phyloP scores from a whole-genome alignment of 164 flowering plant genomes.

The Saururus chinensis region DNA sequence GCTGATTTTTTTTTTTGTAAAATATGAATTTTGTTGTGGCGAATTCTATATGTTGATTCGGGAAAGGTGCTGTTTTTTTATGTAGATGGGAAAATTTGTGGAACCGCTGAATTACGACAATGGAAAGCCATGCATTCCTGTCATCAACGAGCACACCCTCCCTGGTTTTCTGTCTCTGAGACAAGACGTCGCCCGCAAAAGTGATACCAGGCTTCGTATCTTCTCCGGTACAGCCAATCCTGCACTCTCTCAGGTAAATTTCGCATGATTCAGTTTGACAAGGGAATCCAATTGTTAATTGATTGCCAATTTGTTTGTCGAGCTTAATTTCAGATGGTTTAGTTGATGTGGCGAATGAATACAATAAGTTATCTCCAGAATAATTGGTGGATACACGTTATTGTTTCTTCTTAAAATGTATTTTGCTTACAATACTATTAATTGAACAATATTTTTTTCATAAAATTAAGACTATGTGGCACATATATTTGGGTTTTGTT shows the following conservation, averaged over 20 bases:
- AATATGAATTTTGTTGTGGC: not conserved
- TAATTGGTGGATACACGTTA: too few species aligned
- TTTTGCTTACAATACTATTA: too few species aligned
- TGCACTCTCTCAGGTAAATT: slow-evolving; percentile 64
- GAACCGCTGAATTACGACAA: slow-evolving; percentile 50
- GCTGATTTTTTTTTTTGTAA: too few species aligned
- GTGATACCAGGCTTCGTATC: slow-evolving; percentile 57
- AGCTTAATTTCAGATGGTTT: too few species aligned
- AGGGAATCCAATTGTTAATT: too few species aligned
- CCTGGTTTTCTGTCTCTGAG: slow-evolving; percentile 29
- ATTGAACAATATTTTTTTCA: too few species aligned
- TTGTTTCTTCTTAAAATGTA: too few species aligned
- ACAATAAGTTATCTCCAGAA: too few species aligned
- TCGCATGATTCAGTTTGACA: too few species aligned
- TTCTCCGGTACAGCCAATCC: slow-evolving; percentile 96
- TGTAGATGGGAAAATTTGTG: slow-evolving; percentile 43
- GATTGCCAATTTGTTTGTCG: too few species aligned
- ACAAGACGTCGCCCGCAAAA: slow-evolving; percentile 8
- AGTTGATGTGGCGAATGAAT: too few species aligned
- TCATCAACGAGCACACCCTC: slow-evolving; percentile 16
- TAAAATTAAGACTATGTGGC: not conserved
- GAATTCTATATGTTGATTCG: too few species aligned
- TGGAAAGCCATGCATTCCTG: slow-evolving; percentile 43
- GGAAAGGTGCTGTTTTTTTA: not conserved
- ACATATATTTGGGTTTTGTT: not conserved